A percentile compares a stretch with the other conserved stretches of the same genome.
Conservation (phyloP, 176 grass and related monocot genomes). For the Oropetium thomaeum region DNA sequence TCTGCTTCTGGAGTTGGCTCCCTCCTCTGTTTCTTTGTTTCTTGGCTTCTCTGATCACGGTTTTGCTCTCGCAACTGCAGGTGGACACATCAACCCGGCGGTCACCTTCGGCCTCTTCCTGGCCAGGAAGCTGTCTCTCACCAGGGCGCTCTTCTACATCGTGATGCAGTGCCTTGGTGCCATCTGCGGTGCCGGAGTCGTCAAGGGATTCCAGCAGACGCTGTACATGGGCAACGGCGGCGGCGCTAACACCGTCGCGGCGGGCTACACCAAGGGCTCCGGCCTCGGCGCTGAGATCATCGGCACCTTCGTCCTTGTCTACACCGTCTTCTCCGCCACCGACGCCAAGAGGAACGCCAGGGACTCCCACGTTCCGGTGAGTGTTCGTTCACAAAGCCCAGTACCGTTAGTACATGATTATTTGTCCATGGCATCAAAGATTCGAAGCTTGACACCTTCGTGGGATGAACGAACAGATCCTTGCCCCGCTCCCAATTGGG, state of each 20-base stretch:
- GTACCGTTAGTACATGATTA: not conserved
- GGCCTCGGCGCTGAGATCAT: conserved; percentile 87
- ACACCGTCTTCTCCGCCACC: conserved; percentile 98
- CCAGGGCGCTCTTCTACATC: conserved; percentile 80
- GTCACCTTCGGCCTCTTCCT: conserved; percentile 89
- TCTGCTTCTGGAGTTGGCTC: not conserved
- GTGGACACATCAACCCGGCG: conserved; percentile 93
- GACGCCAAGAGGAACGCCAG: conserved; percentile 97
- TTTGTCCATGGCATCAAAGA: not conserved
- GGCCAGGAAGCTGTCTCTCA: conserved; percentile 84
- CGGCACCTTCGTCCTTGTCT: conserved; percentile 91
- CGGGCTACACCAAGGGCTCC: conserved; percentile 78
- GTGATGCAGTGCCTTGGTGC: conserved; percentile 91
- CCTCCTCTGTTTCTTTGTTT: not conserved
- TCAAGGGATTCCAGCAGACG: conserved; percentile 77
- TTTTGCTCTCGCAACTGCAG: conserved; percentile 21
- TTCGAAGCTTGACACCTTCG: not conserved
- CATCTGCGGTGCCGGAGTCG: conserved; percentile 86
- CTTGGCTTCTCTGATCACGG: not conserved
- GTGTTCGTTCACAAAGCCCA: not conserved
- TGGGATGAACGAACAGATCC: conserved; percentile 45
- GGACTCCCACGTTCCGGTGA: conserved; percentile 94
- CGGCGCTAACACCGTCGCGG: conserved; percentile 63
- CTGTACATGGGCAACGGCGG: conserved; percentile 67
- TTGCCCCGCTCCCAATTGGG: conserved; percentile 87